Base-by-base conservation (phyloP, 139 green algal genomes). In the Tetradesmus obliquus region DNA sequence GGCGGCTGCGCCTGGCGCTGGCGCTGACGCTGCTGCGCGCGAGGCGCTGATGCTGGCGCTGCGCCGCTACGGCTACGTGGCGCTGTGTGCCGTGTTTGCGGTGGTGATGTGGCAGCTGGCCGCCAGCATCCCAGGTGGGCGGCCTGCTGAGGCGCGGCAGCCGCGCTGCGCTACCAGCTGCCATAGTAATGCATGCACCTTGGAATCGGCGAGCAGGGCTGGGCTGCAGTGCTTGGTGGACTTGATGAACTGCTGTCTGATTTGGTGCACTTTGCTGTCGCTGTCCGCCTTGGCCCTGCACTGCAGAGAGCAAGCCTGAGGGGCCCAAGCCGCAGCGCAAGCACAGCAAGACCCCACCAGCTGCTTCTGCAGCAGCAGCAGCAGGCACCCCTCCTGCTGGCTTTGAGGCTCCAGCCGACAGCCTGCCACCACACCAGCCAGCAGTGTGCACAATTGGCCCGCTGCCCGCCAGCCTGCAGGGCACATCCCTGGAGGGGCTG, bases 91-190 rank as follows among this genome's bases (percentile, higher is more conserved):
- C 7, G 20, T 20, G 22, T 5, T 86, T 22, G n/a, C 32, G 10
- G 69, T 72, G 17, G n/a, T 82, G 13, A 62, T 45, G 69, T 72
- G 51, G 86, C 86, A 90, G 86, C 51, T 90, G 86, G 66, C 86
- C 19, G 69, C 69, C 12, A 55, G 57, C n/a, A n/a, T 90, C 3
- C 32, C 51, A 90, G 69, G 86, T 84, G 66, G 32, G 60, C 19
- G 17, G 83, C 8, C 1, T 24, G 54, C 45, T 12, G 3, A 5
- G 17, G 81, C 51, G 8, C 32, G 32, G 32, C 32, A 45, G 19
- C 8, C 7, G 72, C 72, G 19, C 17, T 32, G 17, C 15, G 20
- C 60, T 81, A 32, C 72, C 72, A 81, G 72, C 72, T 81, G 62
- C 72, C 15, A 72, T 15, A 72, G 12, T 15, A 0, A 0, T 81